Base-by-base conservation (phyloP, 2,329 filamentous ascomycete species). In the Lachnellula cervina region DNA sequence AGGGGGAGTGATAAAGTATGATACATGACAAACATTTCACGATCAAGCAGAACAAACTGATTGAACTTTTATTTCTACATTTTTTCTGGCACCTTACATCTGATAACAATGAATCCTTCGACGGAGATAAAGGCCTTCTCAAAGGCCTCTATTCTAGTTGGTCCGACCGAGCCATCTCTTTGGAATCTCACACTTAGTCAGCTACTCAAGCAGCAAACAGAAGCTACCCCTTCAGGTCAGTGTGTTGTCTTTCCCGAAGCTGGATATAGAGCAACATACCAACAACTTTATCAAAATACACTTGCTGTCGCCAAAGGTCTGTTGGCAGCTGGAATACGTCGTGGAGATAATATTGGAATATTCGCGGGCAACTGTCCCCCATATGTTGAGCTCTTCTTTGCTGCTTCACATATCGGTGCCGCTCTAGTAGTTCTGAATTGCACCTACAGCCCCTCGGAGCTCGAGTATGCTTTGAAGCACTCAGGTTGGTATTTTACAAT, bases 381-480 rank as follows among this genome's bases (percentile, higher is more conserved):
- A 48, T 65, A 76, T 57, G 72, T 64, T 42, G 58, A 57, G 6
- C 56, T 65, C 2, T 63, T 65, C 49, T 65, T 65, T 51, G 63
- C 60, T 5, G 54, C 52, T 4, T 52, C 51, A 16, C 56, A 62
- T 46, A 78, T 88, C 17, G 85, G 86, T 9, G 84, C 80, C 47
- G 83, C 87, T 46, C 75, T 91, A 51, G 88, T 91, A 28, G 89
- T 91, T 45, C 74, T 92, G 62, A 92, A 92, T 73, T 92, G 90
- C 72, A 92, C 88, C 0, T 92, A 92, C 68, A 92, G 88, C 1
- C 78, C 84, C 2, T 81, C 80, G 1, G 88, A 92, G 71, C 83
- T 87, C 48, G 79, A 84, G 68, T 87, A 88, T 70, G 88, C 86
- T 9, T 71, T 92, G 28, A 79, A 80, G 53, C 89, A 90, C 66